phyloP scores from a whole-genome alignment of 2,329 filamentous ascomycete genomes.

The Penicillium sp. region DNA sequence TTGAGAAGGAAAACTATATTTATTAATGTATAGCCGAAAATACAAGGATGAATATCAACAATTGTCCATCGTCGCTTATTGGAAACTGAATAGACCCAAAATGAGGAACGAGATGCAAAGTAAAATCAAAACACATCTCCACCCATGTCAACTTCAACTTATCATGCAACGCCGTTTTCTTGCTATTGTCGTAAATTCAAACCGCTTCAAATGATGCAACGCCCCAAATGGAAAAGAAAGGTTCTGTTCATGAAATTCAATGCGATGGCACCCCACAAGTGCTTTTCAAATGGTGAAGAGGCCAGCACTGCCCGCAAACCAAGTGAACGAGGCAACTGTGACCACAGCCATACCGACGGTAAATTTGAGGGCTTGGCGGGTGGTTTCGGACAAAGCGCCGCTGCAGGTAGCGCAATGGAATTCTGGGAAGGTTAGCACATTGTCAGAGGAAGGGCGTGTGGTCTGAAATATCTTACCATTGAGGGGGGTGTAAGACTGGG shows the following conservation, averaged over 20 bases:
- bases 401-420: slow-evolving; percentile 60
- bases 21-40: slow-evolving; percentile 8
- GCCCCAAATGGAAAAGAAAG: slow-evolving; percentile 11
- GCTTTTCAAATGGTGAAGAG: slow-evolving; percentile 28
- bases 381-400: slow-evolving; percentile 51
- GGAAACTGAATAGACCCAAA: background rate
- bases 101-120: slow-evolving; percentile 6
- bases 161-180: slow-evolving; percentile 28
- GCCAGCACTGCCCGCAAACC: slow-evolving; percentile 48
- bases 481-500: slow-evolving; percentile 53
- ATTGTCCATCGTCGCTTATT: background rate
- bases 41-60: slow-evolving; percentile 1
- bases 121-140: slow-evolving; percentile 15
- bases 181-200: slow-evolving; percentile 32
- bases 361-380: slow-evolving; percentile 57
- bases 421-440: slow-evolving; percentile 38
- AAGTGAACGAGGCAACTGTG: slow-evolving; percentile 59
- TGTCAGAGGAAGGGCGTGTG: background rate
- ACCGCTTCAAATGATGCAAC: slow-evolving; percentile 20
- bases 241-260: slow-evolving; percentile 23
- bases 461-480: slow-evolving; percentile 42
- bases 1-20: background rate
- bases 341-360: slow-evolving; percentile 56
- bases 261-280: background rate
- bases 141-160: slow-evolving; percentile 14